Evolutionary conservation across 1,284 basidiomycete genomes (phyloP).

Genomic region (Schizophyllum amplum): DNA sequence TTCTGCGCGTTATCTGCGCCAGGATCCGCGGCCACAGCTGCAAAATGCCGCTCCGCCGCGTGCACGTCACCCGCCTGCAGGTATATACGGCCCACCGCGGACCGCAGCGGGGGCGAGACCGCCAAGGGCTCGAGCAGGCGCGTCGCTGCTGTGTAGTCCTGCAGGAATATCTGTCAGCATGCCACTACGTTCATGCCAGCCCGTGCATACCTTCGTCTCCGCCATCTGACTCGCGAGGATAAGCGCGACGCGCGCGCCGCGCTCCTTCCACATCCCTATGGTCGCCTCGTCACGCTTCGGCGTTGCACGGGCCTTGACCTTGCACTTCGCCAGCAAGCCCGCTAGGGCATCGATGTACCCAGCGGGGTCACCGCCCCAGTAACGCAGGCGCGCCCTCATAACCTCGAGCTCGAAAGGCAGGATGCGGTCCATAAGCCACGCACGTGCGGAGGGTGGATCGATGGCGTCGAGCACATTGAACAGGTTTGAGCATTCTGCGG

Average conservation of each 20-base stretch:
- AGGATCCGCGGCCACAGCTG: conserved; percentile 38
- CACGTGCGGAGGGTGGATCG: conserved; percentile 38
- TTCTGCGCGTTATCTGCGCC: conserved; percentile 35
- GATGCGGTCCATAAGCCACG: conserved; percentile 48
- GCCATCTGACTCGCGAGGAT: conserved; percentile 69
- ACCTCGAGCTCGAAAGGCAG: conserved; percentile 79
- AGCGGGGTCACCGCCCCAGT: conserved; percentile 70
- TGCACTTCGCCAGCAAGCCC: conserved; percentile 72
- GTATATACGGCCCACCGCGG: conserved; percentile 64
- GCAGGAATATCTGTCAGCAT: too few relatives aligned
- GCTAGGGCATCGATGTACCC: conserved; percentile 73
- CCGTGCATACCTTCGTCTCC: conserved; percentile 54
- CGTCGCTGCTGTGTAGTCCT: conserved; percentile 66
- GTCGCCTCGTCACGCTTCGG: conserved; percentile 29
- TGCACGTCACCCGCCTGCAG: conserved; percentile 60
- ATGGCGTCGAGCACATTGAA: conserved; percentile 60
- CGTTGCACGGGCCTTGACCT: conserved; percentile 43
- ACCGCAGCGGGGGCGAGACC: conserved; percentile 47
- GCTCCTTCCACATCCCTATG: conserved; percentile 72
- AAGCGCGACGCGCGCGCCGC: conserved; percentile 57
- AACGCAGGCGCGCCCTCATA: conserved; percentile 58
- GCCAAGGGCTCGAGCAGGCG: conserved; percentile 52
- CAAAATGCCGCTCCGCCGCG: conserved; percentile 48
- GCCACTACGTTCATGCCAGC: not conserved
- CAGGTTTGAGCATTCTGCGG: conserved; percentile 73